Evolutionary conservation across 164 flowering plant species (phyloP), one percentile per base, ranked within the genome.

Genomic region (Nymphaea thermarum): DNA sequence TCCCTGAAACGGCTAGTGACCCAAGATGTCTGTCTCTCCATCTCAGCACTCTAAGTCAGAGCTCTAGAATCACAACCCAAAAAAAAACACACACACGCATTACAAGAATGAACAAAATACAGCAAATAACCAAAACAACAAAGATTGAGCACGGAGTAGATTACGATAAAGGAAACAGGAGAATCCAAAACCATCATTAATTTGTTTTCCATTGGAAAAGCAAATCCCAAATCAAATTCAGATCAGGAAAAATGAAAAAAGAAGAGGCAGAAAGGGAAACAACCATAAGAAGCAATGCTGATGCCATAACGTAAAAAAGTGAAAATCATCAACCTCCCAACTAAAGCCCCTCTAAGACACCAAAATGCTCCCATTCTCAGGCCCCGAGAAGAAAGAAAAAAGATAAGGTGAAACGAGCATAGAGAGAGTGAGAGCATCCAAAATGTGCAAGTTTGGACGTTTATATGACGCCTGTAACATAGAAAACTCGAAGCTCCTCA

Each of bases 1-100:
- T 69, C 43, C 6, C 61, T 41, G 51, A 63, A 71, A 55, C 8
- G 12, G 66, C 68, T 70, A 8, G 67, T 64, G n/a, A 75, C 66
- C 81, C 81, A 75, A 7, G 77, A 72, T 53, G 76, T 60, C 65
- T 73, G 74, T 42, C 72, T 74, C 64, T 73, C 81, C 81, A 78
- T 78, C 68, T 44, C 43, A 74, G 59, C 66, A 8, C 15, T 51
- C 57, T 8, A 15, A 51, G 57, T 8, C 8, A 51, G 14, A 51
- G 14, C 12, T 10, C 57, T 51, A 51, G 3, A 47, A 2, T 8
- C 57, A 51, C 12, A 8, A 8, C 57, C 57, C 7, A 6, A 47
- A 47, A 51, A 15, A 51, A 51, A 51, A 3, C 5, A 51, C 3
- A 10, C 0, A 45, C 11, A 51, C 14, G 0, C 12, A 51, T 15